Evolutionary conservation across 192 early-diverging fungal species (phyloP).

Genomic region (Backusella westeae): DNA sequence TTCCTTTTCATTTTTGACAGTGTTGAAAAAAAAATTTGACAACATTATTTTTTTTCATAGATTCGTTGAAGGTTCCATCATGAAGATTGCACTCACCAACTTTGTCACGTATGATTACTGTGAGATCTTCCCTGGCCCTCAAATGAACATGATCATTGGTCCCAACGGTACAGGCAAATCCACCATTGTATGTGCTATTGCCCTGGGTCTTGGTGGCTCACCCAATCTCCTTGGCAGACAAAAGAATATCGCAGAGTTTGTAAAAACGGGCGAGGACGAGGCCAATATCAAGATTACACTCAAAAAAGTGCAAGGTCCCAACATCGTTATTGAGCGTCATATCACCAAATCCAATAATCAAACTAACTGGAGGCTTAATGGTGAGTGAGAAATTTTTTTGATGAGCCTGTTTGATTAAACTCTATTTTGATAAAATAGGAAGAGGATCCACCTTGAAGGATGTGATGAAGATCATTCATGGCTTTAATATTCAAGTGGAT

Average conservation of each 20-base stretch:
- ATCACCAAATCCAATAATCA: constrained; percentile 64
- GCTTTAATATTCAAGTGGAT: constrained; percentile 88
- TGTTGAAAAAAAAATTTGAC: not conserved
- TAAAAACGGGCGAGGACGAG: constrained; percentile 82
- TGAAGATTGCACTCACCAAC: constrained; percentile 74
- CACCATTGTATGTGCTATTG: constrained; percentile 93
- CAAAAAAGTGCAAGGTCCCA: constrained; percentile 39
- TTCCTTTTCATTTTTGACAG: not conserved
- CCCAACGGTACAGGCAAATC: constrained; percentile 97
- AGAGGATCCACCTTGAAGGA: constrained; percentile 57
- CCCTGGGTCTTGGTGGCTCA: constrained; percentile 87
- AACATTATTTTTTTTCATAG: constrained; percentile 21
- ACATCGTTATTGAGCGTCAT: constrained; percentile 57
- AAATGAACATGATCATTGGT: constrained; percentile 98
- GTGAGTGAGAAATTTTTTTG: constrained; percentile 35
- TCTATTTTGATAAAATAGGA: constrained; percentile 38
- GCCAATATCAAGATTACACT: constrained; percentile 88
- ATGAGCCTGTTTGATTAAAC: not conserved
- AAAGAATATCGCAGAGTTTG: constrained; percentile 87
- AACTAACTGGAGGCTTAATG: constrained; percentile 81
- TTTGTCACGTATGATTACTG: constrained; percentile 96
- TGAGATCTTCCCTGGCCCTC: constrained; percentile 84
- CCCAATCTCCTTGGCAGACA: constrained; percentile 76
- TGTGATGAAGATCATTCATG: constrained; percentile 57
- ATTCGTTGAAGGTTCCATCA: constrained; percentile 64